These are phyloP conservation scores for Ananas comosus DNA, from an alignment of 176 grass and related monocot species.

Conservation along the genomic window DNA sequence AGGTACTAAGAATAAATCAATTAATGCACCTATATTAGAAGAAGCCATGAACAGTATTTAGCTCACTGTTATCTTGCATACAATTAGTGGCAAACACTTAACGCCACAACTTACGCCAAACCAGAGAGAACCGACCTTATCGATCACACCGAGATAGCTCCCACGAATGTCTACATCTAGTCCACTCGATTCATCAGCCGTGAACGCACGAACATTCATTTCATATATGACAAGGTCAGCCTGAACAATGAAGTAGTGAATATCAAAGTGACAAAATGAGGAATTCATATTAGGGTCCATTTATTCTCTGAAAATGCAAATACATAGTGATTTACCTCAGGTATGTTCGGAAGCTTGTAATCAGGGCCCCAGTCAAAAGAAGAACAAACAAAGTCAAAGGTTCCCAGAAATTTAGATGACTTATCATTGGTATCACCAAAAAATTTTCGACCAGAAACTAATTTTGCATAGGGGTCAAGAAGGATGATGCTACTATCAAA, in stretches of 20 bases:
- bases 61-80: not conserved
- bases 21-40: not conserved
- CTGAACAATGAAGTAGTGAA: constrained; percentile 37
- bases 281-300: not conserved
- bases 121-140: constrained; percentile 54
- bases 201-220: constrained; percentile 92
- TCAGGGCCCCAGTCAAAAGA: constrained; percentile 89
- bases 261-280: constrained; percentile 10
- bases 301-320: not conserved
- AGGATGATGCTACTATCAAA: constrained; percentile 78
- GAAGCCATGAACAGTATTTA: not conserved
- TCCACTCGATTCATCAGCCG: constrained; percentile 63
- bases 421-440: constrained; percentile 55
- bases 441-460: constrained; percentile 68
- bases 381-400: constrained; percentile 67
- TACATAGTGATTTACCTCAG: constrained; percentile 57
- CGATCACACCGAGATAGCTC: constrained; percentile 91
- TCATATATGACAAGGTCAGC: constrained; percentile 98
- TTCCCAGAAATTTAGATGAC: constrained; percentile 45
- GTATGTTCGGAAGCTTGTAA: constrained; percentile 74
- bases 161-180: constrained; percentile 51
- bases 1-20: not conserved
- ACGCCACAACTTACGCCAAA: not conserved
- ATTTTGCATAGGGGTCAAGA: constrained; percentile 93
- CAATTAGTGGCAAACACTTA: not conserved